A percentile compares a stretch with the other conserved stretches of the same genome.
phyloP scores from a whole-genome alignment of 768 basidiomycete species.

The Lactarius indigo region DNA sequence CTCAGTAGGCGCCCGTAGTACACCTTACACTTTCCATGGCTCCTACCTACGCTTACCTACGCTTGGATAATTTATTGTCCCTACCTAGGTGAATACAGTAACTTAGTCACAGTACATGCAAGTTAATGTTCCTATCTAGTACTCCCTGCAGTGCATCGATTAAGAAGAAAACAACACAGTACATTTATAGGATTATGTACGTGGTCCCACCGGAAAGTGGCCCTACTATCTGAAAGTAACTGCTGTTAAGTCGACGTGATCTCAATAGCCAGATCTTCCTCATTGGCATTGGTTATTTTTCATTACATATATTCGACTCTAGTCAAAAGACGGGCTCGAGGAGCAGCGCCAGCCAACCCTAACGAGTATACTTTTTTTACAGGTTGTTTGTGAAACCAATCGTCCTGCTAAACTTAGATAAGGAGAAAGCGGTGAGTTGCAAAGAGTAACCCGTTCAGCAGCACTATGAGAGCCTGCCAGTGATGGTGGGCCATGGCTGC shows the following conservation, averaged over 20 bases:
- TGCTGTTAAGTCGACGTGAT: not conserved
- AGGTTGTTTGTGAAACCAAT: constrained; percentile 58
- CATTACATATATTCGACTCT: constrained; percentile 33
- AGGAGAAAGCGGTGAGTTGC: constrained; percentile 79
- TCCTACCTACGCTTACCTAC: no score
- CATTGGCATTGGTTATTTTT: constrained; percentile 72
- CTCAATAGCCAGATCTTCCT: constrained; percentile 56
- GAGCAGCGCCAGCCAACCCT: not conserved
- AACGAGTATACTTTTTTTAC: constrained; percentile 35
- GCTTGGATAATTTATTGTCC: no score
- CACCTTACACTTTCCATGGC: no score
- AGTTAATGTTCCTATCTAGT: no score
- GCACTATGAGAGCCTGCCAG: constrained; percentile 57
- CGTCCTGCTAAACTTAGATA: constrained; percentile 53
- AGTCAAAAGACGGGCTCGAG: not conserved
- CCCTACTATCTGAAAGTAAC: not conserved
- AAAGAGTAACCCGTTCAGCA: constrained; percentile 85
- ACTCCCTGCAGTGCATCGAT: no score
- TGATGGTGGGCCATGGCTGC: not conserved
- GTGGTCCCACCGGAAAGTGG: not conserved
- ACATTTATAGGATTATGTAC: no score
- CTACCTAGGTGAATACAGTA: no score
- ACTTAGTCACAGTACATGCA: no score
- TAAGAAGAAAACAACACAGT: no score
- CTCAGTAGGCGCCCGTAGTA: no score